Base-by-base conservation (phyloP, 2,329 filamentous ascomycete species). In the Rhynchosporium secalis region DNA sequence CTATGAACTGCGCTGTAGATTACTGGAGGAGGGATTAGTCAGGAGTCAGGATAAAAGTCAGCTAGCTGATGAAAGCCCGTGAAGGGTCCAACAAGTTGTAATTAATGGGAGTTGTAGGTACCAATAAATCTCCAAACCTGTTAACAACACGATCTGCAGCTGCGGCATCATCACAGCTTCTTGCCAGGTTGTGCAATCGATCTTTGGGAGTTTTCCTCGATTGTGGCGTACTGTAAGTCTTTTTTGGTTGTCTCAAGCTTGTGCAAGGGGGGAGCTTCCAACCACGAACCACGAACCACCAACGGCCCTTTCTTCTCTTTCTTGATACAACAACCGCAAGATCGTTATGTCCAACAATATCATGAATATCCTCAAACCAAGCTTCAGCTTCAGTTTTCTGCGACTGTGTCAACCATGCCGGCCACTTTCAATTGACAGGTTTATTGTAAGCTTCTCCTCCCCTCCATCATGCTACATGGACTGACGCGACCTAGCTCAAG, bases 401-500 rank as follows among this genome's bases (percentile, higher is more conserved):
- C 55, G 41, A 33, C 41, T 4, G 7, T 28, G 29, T 28, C 41
- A 33, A n/a, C 40, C 29, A 47, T 47, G 29, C 46, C 29, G 15
- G 9, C 40, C 41, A 36, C 26, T 40, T 56, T 13, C 43, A 26
- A 38, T 47, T 47, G 43, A 20, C 43, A 45, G 46, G 13, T 12
- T 47, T 45, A 40, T 57, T 28, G 55, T 57, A 38, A 57, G 43
- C 31, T 57, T 45, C 55, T 36, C 9, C 10, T 13, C 40, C 55
- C 55, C 55, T 26, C 55, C 36, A 13, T 41, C 33, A 8, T 28
- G n/a, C 10, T 20, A 28, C 8, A 26, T 28, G 26, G 28, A 47
- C 41, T 57, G 41, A 57, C 41, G 40, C 41, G 55, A 36, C 51
- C 15, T 29, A 60, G 58, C 40, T 47, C 31, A 52, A 47, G 36